Base-by-base conservation (phyloP, 2,329 filamentous ascomycete genomes). In the Scedosporium minutisporum region DNA sequence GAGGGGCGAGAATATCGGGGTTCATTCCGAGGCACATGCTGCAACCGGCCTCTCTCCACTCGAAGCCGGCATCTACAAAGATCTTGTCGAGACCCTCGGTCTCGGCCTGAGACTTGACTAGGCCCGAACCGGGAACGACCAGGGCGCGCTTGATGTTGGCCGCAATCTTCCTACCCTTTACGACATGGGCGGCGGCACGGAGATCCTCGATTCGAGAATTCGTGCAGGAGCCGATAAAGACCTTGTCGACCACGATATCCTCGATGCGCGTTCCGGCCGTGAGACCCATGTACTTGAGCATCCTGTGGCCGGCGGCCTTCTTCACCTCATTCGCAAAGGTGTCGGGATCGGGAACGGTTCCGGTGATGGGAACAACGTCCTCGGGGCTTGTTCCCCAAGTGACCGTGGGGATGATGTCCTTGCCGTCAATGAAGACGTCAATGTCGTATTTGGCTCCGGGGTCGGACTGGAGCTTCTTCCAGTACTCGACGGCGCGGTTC, bases 1-100 rank as follows among this genome's bases (percentile, higher is more conserved):
- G 85, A 62, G 95, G 93, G 1, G 92, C 87, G 57, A 97, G 84
- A 66, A 99, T 97, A 74, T 99, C 95, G 0, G 95, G 93, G 80
- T 99, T 99, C 93, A 99, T 99, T 73, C 95, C 95, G 62, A 99
- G 83, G 74, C 95, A 97, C 95, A 99, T 99, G 66, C 91, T 96
- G 84, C 95, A 99, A 59, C 95, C 95, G 67, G 95, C 95, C 79
- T 99, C 95, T 73, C 95, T 87, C 93, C 93, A 97, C 75, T 97
- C 93, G 68, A 97, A 97, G 6, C 95, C 95, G 58, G 95, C 93
- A 65, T 96, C 91, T 7, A 79, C 72, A 76, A 99, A 97, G 72
- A 97, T 89, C 80, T 92, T 91, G 77, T 97, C 91, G 4, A 99
- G 86, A 61, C 93, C 93, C 76, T 97, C 95, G 2, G 84, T 80